Evolutionary conservation across 306 rosid species (phyloP).

Genomic region (Lathyrus tuberosus): DNA sequence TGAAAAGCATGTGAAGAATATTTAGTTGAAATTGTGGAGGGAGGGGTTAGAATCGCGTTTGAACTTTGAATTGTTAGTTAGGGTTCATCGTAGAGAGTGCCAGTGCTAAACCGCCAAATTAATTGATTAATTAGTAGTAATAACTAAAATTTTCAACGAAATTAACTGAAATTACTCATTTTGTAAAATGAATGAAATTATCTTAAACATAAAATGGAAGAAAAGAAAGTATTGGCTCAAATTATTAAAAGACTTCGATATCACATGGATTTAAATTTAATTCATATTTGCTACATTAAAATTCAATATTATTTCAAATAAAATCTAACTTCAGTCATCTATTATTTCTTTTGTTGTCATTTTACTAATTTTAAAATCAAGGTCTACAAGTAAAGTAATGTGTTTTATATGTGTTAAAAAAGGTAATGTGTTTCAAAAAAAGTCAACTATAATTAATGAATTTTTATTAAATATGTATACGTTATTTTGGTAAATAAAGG

Average conservation of each 20-base stretch:
- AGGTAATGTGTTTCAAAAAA: too few species aligned
- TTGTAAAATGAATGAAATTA: background rate
- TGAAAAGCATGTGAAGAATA: background rate
- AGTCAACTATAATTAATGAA: too few species aligned
- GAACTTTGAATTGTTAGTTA: constrained; percentile 19
- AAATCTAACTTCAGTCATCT: too few species aligned
- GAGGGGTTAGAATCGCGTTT: background rate
- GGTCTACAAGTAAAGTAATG: too few species aligned
- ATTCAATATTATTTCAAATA: too few species aligned
- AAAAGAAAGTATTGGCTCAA: background rate
- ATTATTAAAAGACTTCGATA: background rate
- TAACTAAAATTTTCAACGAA: background rate
- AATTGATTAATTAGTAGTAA: background rate
- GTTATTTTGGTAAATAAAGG: too few species aligned
- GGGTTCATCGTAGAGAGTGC: constrained; percentile 4
- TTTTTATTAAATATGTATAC: too few species aligned
- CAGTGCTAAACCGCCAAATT: constrained; percentile 2
- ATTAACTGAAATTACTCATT: background rate
- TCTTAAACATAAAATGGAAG: background rate
- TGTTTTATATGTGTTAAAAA: too few species aligned
- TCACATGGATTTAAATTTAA: too few species aligned
- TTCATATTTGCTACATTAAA: too few species aligned
- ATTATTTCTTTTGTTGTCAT: too few species aligned
- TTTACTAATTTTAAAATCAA: too few species aligned
- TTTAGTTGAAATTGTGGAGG: background rate